Evolutionary conservation across 2,329 filamentous ascomycete genomes (phyloP).

Genomic region (Polychaeton citri): DNA sequence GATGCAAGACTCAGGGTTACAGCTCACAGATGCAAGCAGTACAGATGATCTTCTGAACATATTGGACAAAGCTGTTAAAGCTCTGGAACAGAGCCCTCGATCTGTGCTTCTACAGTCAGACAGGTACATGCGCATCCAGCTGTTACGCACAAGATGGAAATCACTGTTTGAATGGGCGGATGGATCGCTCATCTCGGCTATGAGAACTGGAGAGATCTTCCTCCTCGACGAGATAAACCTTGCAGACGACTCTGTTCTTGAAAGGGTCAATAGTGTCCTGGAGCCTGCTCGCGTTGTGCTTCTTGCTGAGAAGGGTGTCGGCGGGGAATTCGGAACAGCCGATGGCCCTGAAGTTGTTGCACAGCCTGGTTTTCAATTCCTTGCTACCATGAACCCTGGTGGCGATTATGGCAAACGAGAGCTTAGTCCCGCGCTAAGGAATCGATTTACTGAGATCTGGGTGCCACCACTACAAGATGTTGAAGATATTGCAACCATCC

Average conservation of each 20-base stretch:
- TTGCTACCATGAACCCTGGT: constrained; percentile 98
- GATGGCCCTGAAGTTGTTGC: constrained; percentile 27
- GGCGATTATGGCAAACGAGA: constrained; percentile 98
- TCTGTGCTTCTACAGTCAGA: constrained; percentile 5
- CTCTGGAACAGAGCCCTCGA: constrained; percentile 16
- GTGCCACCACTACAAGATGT: constrained; percentile 75
- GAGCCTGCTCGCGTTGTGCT: constrained; percentile 77
- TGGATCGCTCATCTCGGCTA: constrained; percentile 82
- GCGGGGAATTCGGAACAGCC: constrained; percentile 59
- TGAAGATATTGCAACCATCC: constrained; percentile 78
- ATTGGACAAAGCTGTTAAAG: constrained; percentile 39
- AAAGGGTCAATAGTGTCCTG: constrained; percentile 90
- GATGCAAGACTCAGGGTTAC: constrained; percentile 5
- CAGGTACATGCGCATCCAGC: constrained; percentile 23
- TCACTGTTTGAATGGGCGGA: constrained; percentile 95
- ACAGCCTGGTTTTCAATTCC: constrained; percentile 73
- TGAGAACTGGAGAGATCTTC: constrained; percentile 83
- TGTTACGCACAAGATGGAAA: constrained; percentile 51
- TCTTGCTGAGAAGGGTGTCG: constrained; percentile 82
- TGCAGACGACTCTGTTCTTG: constrained; percentile 91
- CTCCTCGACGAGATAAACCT: constrained; percentile 95
- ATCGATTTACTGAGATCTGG: constrained; percentile 98
- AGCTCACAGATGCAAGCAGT: constrained; percentile 14
- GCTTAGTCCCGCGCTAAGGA: constrained; percentile 83
- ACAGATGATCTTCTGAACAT: constrained; percentile 44